A percentile compares a stretch with the other conserved stretches of the same genome.
Conservation (phyloP, 2,329 filamentous ascomycete species). For the Trichoderma cornu-damae region DNA sequence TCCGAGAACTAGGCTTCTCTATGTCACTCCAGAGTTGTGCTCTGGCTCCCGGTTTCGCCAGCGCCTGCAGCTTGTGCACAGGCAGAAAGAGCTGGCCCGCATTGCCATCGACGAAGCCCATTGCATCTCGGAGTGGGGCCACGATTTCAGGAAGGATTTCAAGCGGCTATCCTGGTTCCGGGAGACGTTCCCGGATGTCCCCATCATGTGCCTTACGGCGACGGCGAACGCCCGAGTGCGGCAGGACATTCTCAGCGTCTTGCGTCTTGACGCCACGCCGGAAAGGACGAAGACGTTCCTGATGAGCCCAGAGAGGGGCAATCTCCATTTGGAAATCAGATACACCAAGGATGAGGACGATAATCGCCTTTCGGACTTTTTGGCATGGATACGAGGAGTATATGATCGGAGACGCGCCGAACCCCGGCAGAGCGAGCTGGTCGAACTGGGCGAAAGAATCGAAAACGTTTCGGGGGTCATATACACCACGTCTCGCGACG, state of each 20-base stretch:
- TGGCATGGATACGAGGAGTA: slow-evolving; percentile 69
- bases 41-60: slow-evolving; percentile 71
- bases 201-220: slow-evolving; percentile 87
- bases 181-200: slow-evolving; percentile 72
- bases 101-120: slow-evolving; percentile 93
- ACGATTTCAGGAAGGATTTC: slow-evolving; percentile 93
- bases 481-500: slow-evolving; percentile 69
- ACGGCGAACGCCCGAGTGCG: slow-evolving; percentile 80
- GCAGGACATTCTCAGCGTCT: slow-evolving; percentile 71
- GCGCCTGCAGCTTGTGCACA: slow-evolving; percentile 65
- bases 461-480: slow-evolving; percentile 72
- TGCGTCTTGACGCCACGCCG: slow-evolving; percentile 58
- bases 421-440: slow-evolving; percentile 55
- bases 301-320: slow-evolving; percentile 77
- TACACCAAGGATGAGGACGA: slow-evolving; percentile 75
- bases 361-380: slow-evolving; percentile 65
- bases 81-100: slow-evolving; percentile 77
- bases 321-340: slow-evolving; percentile 85
- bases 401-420: slow-evolving; percentile 62
- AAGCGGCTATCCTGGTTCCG: slow-evolving; percentile 84
- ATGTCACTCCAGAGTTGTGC: slow-evolving; percentile 90
- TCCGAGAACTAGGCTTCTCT: slow-evolving; percentile 75
- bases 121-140: slow-evolving; percentile 97
- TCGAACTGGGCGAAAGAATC: slow-evolving; percentile 46
- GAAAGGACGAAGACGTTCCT: slow-evolving; percentile 67